Percentiles rank a stretch among this genome's conserved stretches.
These are phyloP conservation scores for Yarrowia bubula DNA, from an alignment of 805 yeast genomes.

Conservation along the genomic window DNA sequence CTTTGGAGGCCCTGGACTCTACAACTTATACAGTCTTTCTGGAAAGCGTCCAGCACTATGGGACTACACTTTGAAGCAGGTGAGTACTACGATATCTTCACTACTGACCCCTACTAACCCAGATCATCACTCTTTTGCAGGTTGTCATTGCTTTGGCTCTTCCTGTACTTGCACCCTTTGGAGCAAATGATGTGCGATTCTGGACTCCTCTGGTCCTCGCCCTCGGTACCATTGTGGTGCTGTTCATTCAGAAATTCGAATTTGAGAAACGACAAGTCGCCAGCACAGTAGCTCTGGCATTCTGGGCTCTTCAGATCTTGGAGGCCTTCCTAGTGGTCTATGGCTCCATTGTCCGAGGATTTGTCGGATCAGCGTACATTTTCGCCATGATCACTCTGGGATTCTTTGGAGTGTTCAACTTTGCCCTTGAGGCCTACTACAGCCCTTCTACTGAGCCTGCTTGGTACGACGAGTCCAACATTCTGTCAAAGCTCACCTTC, in stretches of 20 bases:
- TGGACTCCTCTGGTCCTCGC: conserved; percentile 27
- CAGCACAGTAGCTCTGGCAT: conserved; percentile 30
- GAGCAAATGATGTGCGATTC: conserved; percentile 1
- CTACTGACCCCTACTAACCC: background rate
- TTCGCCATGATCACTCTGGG: background rate
- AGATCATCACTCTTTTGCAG: background rate
- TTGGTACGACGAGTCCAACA: background rate
- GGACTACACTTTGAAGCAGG: conserved; percentile 21
- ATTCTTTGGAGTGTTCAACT: background rate
- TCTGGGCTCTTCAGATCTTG: conserved; percentile 31
- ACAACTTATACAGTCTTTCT: background rate
- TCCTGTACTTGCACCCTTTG: background rate
- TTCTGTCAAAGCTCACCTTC: background rate
- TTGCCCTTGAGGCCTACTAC: conserved; percentile 38
- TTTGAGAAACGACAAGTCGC: conserved; percentile 29
- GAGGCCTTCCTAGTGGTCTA: conserved; percentile 29
- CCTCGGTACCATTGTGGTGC: conserved; percentile 6
- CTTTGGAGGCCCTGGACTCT: background rate
- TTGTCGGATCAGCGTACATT: background rate
- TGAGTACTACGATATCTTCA: background rate
- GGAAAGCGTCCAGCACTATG: conserved; percentile 17
- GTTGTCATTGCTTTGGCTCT: background rate
- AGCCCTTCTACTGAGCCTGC: background rate
- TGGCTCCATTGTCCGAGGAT: conserved; percentile 22
- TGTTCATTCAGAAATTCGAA: conserved; percentile 10